Base-by-base conservation (phyloP, 129 eudicot genomes). In the Erigeron canadensis region DNA sequence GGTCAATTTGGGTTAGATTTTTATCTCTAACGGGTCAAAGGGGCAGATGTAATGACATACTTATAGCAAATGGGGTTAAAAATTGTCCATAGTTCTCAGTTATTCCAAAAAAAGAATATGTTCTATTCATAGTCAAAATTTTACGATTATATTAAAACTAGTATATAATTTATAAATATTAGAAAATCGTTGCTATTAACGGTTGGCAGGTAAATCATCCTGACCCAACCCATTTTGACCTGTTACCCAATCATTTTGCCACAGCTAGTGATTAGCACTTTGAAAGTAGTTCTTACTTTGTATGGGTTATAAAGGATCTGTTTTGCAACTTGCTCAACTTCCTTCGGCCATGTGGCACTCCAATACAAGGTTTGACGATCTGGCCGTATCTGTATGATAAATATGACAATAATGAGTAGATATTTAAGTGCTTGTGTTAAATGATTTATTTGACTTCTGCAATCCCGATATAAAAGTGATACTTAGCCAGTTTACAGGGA, bases 271-370 rank as follows among this genome's bases (percentile, higher is more conserved):
- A 10, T 5, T 41, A 56, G 17, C 17, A 11, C 19, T 13, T 18
- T 18, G 41, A 22, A 71, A 71, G 65, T 3, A 42, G 21, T 6
- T 11, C 48, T 80, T 87, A 89, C 96, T 80, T 89, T 93, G 71
- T 93, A 93, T 12, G 98, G 90, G 74, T 84, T 89, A 68, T 85
- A 85, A 19, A 93, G 88, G 65, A 81, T 84, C 58, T 81, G 77
- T 61, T 86, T 73, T 23, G 98, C 95, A 67, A 93, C 95, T 57
- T 79, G 92, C 69, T 89, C 96, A 76, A 93, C 98, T 72, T 93
- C 98, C 74, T 93, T 93, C 47, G 98, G 98, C 98, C 98, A 93
- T 2, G 96, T 93, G 63, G 98, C 98, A 87, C 96, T 93, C 96
- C 96, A 93, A 71, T 81, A 84, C 75, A 93, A 77, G 11, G 98